Percentiles rank a stretch among this genome's conserved stretches.
phyloP scores from a whole-genome alignment of 1,139 yeast genomes.

The Schizosaccharomyces versatilis region DNA sequence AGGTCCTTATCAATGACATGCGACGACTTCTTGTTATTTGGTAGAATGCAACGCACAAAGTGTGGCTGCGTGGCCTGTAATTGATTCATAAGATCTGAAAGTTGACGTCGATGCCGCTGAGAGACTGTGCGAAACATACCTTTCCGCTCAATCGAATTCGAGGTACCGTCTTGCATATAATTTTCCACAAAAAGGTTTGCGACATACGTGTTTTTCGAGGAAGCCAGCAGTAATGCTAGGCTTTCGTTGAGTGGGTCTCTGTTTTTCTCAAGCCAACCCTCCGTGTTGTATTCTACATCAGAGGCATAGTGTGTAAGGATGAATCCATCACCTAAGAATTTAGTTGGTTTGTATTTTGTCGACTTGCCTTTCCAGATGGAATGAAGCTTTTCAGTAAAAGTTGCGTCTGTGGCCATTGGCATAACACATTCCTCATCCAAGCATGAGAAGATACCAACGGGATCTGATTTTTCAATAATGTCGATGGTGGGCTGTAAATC shows the following conservation, averaged over 20 bases:
- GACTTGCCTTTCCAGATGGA: conserved; percentile 37
- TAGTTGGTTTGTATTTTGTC: conserved; percentile 40
- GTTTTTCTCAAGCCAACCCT: conserved; percentile 85
- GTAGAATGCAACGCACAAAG: conserved; percentile 86
- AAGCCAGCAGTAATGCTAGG: conserved; percentile 34
- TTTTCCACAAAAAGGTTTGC: conserved; percentile 23
- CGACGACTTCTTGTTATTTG: conserved; percentile 57
- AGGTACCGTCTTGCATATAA: conserved; percentile 29
- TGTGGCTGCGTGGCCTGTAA: conserved; percentile 75
- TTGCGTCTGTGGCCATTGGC: conserved; percentile 67
- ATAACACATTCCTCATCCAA: conserved; percentile 90
- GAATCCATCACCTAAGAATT: conserved; percentile 36
- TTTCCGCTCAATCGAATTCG: conserved; percentile 17
- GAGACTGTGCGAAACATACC: conserved; percentile 61
- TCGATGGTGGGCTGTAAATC: conserved; percentile 90
- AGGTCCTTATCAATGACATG: conserved; percentile 48
- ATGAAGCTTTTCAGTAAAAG: conserved; percentile 64
- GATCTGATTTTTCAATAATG: conserved; percentile 51
- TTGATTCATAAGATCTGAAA: conserved; percentile 47
- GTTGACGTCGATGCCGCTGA: conserved; percentile 52
- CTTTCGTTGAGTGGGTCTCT: conserved; percentile 80
- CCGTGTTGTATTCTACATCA: conserved; percentile 73
- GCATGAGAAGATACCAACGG: conserved; percentile 71
- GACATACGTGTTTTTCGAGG: conserved; percentile 35
- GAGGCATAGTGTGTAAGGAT: conserved; percentile 86